Base-by-base conservation (phyloP, 1,284 basidiomycete species). In the Apiotrichum brassicae region DNA sequence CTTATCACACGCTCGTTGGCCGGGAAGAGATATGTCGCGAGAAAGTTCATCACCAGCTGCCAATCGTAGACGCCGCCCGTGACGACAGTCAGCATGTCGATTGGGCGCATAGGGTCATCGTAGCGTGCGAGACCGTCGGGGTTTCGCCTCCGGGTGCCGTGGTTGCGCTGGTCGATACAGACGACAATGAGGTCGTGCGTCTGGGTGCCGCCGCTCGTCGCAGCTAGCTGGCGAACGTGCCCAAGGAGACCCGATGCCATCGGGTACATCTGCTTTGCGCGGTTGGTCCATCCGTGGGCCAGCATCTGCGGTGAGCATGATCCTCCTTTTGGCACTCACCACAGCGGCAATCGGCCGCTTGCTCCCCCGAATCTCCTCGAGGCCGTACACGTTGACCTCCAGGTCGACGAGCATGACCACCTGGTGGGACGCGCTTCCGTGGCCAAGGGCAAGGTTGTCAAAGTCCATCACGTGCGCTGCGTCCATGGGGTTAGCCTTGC, bases 11-110 rank as follows among this genome's bases (percentile, higher is more conserved):
- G 76, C 56, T 90, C 83, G 13, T 76, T 81, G n/a, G 75, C 62
- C 0, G 88, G 88, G 65, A 86, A 94, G 16, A 94, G 69, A 66
- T 85, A 87, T 2, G 82, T 66, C 0, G 84, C 81, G 4, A 94
- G 76, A 62, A 87, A 85, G 67, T 92, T 87, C 57, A 92, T 84
- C 49, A 94, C 67, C 70, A 85, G 84, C 0, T 84, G 84, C 7
- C 89, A 79, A 61, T 94, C 91, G 28, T 53, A 38, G 18, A 48
- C 36, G 20, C 51, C 54, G 30, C 54, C 54, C 1, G 28, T 47
- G 26, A 54, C 28, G 6, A 51, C 53, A 11, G 54, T 47, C 3
- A 51, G 43, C 54, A 56, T 56, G n/a, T 51, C 54, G 11, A 33
- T 28, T 1, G 40, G 40, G 3, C 40, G 40, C 26, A 3, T 87